Evolutionary conservation across 169 alveolate species (phyloP).

Genomic region (Pseudocohnilembus persalinus): DNA sequence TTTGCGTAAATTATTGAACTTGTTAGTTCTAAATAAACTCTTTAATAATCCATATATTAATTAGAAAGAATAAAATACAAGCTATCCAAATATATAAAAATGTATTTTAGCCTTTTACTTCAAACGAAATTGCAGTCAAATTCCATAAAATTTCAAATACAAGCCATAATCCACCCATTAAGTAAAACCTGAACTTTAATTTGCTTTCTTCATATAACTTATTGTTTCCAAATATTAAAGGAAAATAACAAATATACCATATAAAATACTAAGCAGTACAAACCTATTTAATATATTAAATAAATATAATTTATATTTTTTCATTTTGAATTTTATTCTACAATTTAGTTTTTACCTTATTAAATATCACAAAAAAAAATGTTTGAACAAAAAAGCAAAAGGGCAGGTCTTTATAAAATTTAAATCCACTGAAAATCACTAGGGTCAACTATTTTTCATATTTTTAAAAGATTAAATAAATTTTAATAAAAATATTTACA

Average conservation of each 20-base stretch:
- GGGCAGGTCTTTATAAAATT: constrained; percentile 65
- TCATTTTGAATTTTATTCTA: too few relatives aligned
- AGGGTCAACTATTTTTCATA: constrained; percentile 9
- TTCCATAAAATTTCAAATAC: constrained; percentile 40
- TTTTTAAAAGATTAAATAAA: neutral
- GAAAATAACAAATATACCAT: constrained; percentile 89
- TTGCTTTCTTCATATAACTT: constrained; percentile 10
- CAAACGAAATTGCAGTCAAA: constrained; percentile 34
- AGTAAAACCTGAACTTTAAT: constrained; percentile 4
- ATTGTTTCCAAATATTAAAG: constrained; percentile 74
- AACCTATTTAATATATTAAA: constrained; percentile 18
- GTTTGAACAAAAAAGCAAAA: constrained; percentile 86
- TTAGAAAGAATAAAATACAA: constrained; percentile 6
- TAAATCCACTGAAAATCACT: constrained; percentile 57
- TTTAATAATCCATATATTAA: neutral
- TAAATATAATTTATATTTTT: too few relatives aligned
- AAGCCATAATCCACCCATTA: constrained; percentile 29
- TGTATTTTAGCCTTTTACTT: constrained; percentile 32
- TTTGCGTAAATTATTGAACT: too few relatives aligned
- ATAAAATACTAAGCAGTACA: constrained; percentile 93
- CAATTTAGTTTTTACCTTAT: constrained; percentile 79
- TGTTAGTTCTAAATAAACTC: too few relatives aligned
- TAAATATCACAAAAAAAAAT: constrained; percentile 92
- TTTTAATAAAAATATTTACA: constrained; percentile 3
- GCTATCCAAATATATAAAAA: constrained; percentile 27